Conservation (phyloP, 805 yeast species). For the Lachancea thermotolerans region DNA sequence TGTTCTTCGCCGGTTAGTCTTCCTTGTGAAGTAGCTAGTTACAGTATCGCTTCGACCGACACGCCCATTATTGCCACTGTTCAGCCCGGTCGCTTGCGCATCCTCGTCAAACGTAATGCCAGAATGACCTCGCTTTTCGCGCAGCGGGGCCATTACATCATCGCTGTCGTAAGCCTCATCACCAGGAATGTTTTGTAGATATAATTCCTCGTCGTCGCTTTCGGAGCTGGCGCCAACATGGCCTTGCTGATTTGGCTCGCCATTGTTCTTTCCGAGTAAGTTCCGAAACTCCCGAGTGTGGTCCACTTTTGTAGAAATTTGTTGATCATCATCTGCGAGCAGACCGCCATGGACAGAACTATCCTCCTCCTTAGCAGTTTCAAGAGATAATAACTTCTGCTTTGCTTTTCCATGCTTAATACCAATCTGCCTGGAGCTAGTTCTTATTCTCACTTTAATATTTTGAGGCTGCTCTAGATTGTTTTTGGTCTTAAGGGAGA, state of each 20-base stretch:
- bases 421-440: constrained; percentile 32
- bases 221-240: constrained; percentile 3
- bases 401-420: constrained; percentile 34
- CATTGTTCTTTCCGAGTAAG: constrained; percentile 16
- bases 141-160: constrained; percentile 28
- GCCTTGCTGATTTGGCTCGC: neutral
- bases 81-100: neutral
- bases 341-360: neutral
- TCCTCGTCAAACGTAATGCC: neutral
- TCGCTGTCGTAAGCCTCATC: constrained; percentile 34
- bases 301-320: constrained; percentile 16
- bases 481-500: constrained; percentile 28
- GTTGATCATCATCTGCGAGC: constrained; percentile 1
- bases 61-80: neutral
- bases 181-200: constrained; percentile 30
- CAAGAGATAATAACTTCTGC: constrained; percentile 29
- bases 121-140: constrained; percentile 16
- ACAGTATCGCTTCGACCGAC: constrained; percentile 25
- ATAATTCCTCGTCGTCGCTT: constrained; percentile 19
- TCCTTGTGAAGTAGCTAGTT: constrained; percentile 30
- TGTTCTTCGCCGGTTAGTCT: constrained; percentile 20
- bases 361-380: constrained; percentile 27
- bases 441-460: constrained; percentile 29
- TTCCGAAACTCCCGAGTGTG: constrained; percentile 31
- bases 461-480: constrained; percentile 29